phyloP scores from a whole-genome alignment of 768 basidiomycete genomes.

The Lentinus tigrinus region DNA sequence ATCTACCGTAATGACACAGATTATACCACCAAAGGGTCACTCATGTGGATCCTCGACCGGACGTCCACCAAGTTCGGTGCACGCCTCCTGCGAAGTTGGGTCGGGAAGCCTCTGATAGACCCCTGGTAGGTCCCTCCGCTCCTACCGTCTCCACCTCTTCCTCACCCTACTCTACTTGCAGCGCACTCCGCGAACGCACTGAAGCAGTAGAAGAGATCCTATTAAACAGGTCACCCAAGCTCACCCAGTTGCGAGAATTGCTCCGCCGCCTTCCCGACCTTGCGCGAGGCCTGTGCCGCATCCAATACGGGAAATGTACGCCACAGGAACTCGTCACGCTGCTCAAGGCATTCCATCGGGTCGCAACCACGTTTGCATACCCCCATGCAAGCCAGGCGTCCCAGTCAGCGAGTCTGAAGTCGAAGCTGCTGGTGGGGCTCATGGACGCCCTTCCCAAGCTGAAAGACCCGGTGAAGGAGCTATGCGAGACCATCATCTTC shows the following conservation, averaged over 20 bases:
- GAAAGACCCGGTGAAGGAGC: constrained; percentile 47
- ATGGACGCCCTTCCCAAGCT: constrained; percentile 68
- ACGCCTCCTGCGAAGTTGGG: constrained; percentile 79
- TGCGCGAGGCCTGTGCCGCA: constrained; percentile 78
- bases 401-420: constrained; percentile 48
- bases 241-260: constrained; percentile 66
- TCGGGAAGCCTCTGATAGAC: constrained; percentile 81
- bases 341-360: constrained; percentile 70
- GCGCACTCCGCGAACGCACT: constrained; percentile 70
- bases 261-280: constrained; percentile 83
- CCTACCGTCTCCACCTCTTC: neutral
- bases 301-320: constrained; percentile 91
- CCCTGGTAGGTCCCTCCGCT: constrained; percentile 42
- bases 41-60: constrained; percentile 84
- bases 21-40: constrained; percentile 65
- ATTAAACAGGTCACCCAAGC: constrained; percentile 54
- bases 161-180: constrained; percentile 28
- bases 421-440: constrained; percentile 67
- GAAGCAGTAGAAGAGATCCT: constrained; percentile 86
- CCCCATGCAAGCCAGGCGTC: constrained; percentile 26
- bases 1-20: constrained; percentile 93
- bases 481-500: constrained; percentile 57
- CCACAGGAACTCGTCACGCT: constrained; percentile 79
- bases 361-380: constrained; percentile 61
- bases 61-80: constrained; percentile 90